Evolutionary conservation across 2,329 filamentous ascomycete genomes (phyloP).

Genomic region (Ophiostoma himal-ulmi): DNA sequence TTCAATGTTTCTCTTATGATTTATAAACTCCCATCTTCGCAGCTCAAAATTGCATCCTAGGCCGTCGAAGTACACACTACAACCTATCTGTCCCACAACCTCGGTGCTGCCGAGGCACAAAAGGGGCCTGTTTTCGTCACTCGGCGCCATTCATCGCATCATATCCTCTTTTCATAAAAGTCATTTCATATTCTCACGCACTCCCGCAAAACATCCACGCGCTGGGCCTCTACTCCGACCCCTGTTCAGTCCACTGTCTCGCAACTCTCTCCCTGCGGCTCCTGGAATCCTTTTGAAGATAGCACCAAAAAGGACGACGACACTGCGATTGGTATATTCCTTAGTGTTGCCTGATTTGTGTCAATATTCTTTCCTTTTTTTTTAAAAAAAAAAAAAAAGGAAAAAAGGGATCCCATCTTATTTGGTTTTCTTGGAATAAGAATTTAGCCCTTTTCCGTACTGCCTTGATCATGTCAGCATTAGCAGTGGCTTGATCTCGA

Average conservation of each 20-base stretch:
- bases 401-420: background rate
- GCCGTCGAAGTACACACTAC: background rate
- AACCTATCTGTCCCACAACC: background rate
- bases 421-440: background rate
- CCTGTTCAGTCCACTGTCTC: slow-evolving; percentile 8
- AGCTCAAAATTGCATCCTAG: background rate
- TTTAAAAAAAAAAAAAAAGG: background rate
- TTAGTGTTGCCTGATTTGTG: background rate
- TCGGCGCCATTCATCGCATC: background rate
- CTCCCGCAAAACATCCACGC: background rate
- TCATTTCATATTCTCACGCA: background rate
- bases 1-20: background rate
- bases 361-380: background rate
- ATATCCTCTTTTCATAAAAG: no score
- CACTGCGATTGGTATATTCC: background rate
- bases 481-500: background rate
- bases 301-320: background rate
- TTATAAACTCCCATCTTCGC: background rate
- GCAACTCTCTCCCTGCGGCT: background rate
- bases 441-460: background rate
- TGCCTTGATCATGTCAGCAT: background rate
- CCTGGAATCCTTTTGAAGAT: background rate
- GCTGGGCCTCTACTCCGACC: background rate
- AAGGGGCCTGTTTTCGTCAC: background rate
- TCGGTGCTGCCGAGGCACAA: background rate